Evolutionary conservation across 208 protist genomes (phyloP).

Genomic region (Balamuthia mandrillaris): DNA sequence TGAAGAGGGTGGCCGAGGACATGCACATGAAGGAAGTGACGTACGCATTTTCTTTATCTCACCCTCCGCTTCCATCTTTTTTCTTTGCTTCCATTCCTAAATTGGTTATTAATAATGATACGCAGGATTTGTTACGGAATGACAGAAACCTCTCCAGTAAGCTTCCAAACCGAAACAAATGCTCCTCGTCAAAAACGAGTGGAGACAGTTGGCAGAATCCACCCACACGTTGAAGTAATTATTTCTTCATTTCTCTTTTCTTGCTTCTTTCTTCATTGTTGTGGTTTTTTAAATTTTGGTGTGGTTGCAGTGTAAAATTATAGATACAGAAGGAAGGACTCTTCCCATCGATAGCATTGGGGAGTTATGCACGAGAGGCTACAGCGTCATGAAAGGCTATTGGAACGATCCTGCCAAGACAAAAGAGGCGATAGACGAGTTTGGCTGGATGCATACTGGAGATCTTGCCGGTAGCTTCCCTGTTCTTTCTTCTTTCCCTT

Average conservation of each 20-base stretch:
- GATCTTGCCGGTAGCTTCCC: slow-evolving; percentile 51
- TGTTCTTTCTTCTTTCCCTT: not conserved
- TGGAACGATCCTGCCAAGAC: slow-evolving; percentile 51
- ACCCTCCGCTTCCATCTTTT: not conserved
- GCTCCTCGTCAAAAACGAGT: slow-evolving; percentile 41
- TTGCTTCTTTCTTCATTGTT: too few relatives aligned
- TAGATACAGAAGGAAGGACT: slow-evolving; percentile 47
- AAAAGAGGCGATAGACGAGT: slow-evolving; percentile 27
- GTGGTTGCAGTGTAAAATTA: slow-evolving; percentile 43
- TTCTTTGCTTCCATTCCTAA: not conserved
- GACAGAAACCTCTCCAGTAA: slow-evolving; percentile 71
- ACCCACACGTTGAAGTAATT: slow-evolving; percentile 55
- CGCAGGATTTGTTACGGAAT: slow-evolving; percentile 72
- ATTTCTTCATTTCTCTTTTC: not conserved
- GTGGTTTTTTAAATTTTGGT: not conserved
- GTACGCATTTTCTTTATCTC: not conserved
- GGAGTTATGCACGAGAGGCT: slow-evolving; percentile 65
- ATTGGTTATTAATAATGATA: too few relatives aligned
- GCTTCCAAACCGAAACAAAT: slow-evolving; percentile 50
- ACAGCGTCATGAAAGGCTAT: slow-evolving; percentile 70
- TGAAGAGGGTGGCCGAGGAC: slow-evolving; percentile 55
- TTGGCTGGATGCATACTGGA: slow-evolving; percentile 69
- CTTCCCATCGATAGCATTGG: slow-evolving; percentile 37
- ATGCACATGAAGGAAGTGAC: slow-evolving; percentile 63
- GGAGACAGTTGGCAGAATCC: slow-evolving; percentile 64